Base-by-base conservation (phyloP, 345 rosid genomes). In the Citrus reticulata region DNA sequence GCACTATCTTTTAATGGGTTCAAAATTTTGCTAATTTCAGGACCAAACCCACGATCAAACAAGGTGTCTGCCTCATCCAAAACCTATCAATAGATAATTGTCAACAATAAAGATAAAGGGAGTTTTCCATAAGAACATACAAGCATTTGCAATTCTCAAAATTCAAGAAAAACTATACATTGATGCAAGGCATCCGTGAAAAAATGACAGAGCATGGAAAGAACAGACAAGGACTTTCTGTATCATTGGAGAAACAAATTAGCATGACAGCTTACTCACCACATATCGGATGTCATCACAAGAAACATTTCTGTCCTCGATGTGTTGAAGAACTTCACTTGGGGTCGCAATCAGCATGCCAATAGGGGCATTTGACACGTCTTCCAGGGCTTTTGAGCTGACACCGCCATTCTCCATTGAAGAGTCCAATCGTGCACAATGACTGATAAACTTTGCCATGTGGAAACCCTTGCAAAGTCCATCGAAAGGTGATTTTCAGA, bases 391-490 rank as follows among this genome's bases (percentile, higher is more conserved):
- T 81, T 84, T 88, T 77, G 88, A 78, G 72, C 87, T 81, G 60
- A 82, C 84, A 19, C 85, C 85, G 54, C 86, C 90, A 78, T 86
- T 88, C 32, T 82, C 80, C 86, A 80, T 80, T n/a, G 86, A 79
- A 63, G 87, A 85, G 74, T 87, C 86, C 75, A 90, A 82, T 72
- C 85, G 86, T 0, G 91, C 87, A 55, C 87, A 88, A 80, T 88
- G 89, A 65, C 89, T 82, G 35, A 91, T 85, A 60, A 88, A 90
- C 75, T 90, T 87, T 24, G 89, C 87, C 74, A 88, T 85, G 24
- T 79, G 85, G 72, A 90, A 90, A 73, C 83, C 88, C 95, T 89
- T 46, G 82, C 54, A 82, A 60, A 59, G 30, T 34, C 55, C 40
- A 82, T 70, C 20, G 24, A 39, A 63, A 66, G 30, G 37, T 68